phyloP scores from a whole-genome alignment of 495 filamentous ascomycete genomes.

The Hamigera avellanea region DNA sequence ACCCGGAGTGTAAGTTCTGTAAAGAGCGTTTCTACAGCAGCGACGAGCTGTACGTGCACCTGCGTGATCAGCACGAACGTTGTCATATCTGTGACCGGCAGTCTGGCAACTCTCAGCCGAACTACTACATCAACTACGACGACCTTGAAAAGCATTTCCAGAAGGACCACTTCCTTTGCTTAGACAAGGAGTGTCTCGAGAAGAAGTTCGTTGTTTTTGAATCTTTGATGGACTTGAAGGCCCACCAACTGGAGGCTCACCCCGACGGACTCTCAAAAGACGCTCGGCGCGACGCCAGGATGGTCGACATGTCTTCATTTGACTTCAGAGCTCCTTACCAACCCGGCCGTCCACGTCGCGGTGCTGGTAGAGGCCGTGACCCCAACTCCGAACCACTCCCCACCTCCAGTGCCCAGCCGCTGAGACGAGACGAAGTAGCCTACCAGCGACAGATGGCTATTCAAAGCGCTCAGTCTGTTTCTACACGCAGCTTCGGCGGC shows the following conservation, averaged over 20 bases:
- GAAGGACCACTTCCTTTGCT: constrained; percentile 76
- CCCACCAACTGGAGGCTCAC: constrained; percentile 68
- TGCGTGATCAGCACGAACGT: constrained; percentile 81
- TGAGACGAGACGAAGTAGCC: constrained; percentile 79
- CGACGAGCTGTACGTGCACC: constrained; percentile 90
- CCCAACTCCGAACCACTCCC: constrained; percentile 73
- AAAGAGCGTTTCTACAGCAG: constrained; percentile 85
- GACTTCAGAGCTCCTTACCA: constrained; percentile 66
- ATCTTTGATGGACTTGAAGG: constrained; percentile 86
- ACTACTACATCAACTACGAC: constrained; percentile 84
- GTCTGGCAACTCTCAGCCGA: constrained; percentile 56
- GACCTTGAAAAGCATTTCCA: constrained; percentile 75
- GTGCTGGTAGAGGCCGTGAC: constrained; percentile 55
- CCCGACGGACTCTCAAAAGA: constrained; percentile 72
- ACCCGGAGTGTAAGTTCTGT: constrained; percentile 92
- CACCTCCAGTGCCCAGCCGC: constrained; percentile 65
- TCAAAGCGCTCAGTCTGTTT: constrained; percentile 68
- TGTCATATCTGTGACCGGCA: constrained; percentile 88
- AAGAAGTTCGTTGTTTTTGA: constrained; percentile 99
- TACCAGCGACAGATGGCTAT: constrained; percentile 90
- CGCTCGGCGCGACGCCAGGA: constrained; percentile 68
- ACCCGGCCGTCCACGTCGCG: constrained; percentile 46
- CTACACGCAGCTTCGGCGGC: constrained; percentile 70
- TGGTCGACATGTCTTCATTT: constrained; percentile 80
- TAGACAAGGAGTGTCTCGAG: constrained; percentile 77